Evolutionary conservation across 2,329 filamentous ascomycete genomes (phyloP), one percentile per base, ranked within the genome.

Genomic region (Knufia petricola): DNA sequence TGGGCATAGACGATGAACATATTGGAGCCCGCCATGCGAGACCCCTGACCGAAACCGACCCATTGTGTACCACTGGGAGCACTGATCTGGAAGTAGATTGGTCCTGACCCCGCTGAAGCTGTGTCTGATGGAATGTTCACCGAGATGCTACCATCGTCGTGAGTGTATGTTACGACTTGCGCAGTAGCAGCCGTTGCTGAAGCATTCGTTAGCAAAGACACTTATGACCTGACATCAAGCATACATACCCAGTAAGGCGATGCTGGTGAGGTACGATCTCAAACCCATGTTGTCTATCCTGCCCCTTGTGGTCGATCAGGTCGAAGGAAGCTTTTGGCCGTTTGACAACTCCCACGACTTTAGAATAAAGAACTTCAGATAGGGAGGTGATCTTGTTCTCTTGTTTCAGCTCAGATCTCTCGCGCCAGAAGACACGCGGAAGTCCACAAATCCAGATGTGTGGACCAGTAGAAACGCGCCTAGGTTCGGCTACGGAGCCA

Each of bases 1-100:
- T 71, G 68, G n/a, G 73, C 69, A 56, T 81, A 81, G 4, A 79
- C 66, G 37, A 80, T 64, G 58, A 81, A 79, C 40, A 81, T 79
- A 59, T 78, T 78, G 4, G 77, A 61, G 19, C 70, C 72, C 13
- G 61, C 55, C 78, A 81, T 81, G 17, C 60, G 54, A 1, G 55
- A 64, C 21, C 78, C 78, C 59, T 79, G 75, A 6, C 76, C 78
- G 2, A 81, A 60, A 2, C 69, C 73, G 28, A 78, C 68, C 73
- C 74, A 81, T 62, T 71, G 61, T 58, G 76, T 70, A 4, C 60
- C 66, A 34, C 68, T 69, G 1, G 78, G 76, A 2, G 73, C 74
- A 39, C 68, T 71, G 43, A 81, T 68, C 50, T 78, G 75, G 57
- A 81, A 73, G 62, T 71, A 81, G 46, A 81, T 73, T 51, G 78